These are phyloP conservation scores for Calvatia gigantea DNA, from an alignment of 768 basidiomycete species.

Conservation along the genomic window DNA sequence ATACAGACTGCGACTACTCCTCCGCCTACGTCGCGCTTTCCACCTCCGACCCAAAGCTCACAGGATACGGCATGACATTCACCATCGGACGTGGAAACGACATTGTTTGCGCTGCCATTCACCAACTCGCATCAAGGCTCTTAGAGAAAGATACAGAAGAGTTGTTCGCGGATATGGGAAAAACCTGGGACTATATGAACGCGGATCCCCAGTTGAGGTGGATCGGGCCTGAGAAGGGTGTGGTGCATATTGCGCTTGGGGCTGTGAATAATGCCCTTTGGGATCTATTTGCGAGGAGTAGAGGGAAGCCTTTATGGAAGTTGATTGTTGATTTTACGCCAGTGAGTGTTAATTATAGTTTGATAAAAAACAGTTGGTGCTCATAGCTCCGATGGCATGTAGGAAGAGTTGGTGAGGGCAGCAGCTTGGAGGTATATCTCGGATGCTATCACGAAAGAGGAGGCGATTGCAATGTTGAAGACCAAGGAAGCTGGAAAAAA, in stretches of 20 bases:
- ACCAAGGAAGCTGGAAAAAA: constrained; percentile 73
- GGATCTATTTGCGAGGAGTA: constrained; percentile 85
- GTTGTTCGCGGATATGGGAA: constrained; percentile 88
- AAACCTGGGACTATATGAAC: constrained; percentile 83
- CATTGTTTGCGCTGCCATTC: constrained; percentile 76
- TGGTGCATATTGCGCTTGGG: constrained; percentile 86
- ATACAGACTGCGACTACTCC: constrained; percentile 94
- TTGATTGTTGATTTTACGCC: constrained; percentile 89
- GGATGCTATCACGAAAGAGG: constrained; percentile 88
- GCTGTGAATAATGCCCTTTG: constrained; percentile 92
- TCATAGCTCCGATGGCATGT: neutral
- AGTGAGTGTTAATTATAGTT: constrained; percentile 22
- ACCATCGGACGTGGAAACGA: constrained; percentile 95
- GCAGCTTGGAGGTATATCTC: constrained; percentile 88
- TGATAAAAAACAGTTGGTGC: neutral
- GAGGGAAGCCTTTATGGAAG: constrained; percentile 91
- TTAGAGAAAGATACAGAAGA: constrained; percentile 78
- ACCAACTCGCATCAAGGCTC: constrained; percentile 75
- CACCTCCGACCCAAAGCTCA: constrained; percentile 64
- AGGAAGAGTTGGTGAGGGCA: constrained; percentile 78
- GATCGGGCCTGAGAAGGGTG: constrained; percentile 95
- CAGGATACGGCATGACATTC: constrained; percentile 93
- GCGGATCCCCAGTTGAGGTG: constrained; percentile 91
- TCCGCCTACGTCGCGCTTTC: constrained; percentile 84
- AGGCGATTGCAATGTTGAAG: constrained; percentile 81